A percentile compares a stretch with the other conserved stretches of the same genome.
These are phyloP conservation scores for Apiospora marii DNA, from an alignment of 2,329 filamentous ascomycete genomes.

Conservation along the genomic window DNA sequence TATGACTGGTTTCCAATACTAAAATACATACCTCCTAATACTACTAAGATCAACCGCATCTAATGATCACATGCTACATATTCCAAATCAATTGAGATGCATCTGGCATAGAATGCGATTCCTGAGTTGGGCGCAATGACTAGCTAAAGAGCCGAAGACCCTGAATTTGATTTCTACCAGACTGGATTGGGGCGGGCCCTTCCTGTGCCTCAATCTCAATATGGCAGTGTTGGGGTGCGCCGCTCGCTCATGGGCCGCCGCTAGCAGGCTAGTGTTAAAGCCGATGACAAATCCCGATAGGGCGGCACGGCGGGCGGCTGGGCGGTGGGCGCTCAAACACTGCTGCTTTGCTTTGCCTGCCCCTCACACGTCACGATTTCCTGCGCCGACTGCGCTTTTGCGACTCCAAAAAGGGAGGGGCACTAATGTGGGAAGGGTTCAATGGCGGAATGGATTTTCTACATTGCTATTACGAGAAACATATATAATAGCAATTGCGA, in stretches of 20 bases:
- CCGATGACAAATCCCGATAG: not conserved
- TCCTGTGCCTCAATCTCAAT: too few species aligned
- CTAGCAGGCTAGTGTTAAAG: not conserved
- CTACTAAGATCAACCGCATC: not conserved
- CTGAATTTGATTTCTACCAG: not conserved
- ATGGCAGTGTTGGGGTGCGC: not conserved
- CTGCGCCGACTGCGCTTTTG: not conserved
- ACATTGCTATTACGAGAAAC: not conserved
- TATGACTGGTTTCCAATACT: not conserved
- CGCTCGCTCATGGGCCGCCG: too few species aligned
- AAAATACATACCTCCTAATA: slow-evolving; percentile 1
- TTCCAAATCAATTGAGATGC: slow-evolving; percentile 9
- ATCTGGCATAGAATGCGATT: not conserved
- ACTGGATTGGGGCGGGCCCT: too few species aligned
- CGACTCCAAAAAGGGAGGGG: not conserved
- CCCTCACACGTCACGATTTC: slow-evolving; percentile 10
- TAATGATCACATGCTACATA: not conserved
- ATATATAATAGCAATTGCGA: slow-evolving; percentile 12
- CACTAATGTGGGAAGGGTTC: slow-evolving; percentile 17
- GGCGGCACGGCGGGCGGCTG: not conserved
- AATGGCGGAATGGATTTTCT: slow-evolving; percentile 14
- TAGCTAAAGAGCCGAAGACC: not conserved
- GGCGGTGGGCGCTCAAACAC: not conserved
- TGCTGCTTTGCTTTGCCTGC: not conserved
- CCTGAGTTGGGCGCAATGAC: not conserved